These are phyloP conservation scores for Prosopis cineraria DNA, from an alignment of 306 rosid genomes.

Conservation along the genomic window DNA sequence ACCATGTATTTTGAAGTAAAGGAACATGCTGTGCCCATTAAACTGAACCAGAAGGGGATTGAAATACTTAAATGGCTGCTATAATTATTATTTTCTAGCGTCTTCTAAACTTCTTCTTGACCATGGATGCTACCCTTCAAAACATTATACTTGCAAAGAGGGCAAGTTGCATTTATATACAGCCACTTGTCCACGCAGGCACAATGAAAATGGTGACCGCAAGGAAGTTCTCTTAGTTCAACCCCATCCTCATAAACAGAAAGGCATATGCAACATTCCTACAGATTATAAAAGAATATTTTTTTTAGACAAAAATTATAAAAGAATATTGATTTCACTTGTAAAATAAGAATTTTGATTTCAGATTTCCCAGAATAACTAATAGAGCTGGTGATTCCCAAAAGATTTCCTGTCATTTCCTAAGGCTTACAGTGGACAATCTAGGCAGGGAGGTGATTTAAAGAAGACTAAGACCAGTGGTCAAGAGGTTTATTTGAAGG, in stretches of 20 bases:
- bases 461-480: no score
- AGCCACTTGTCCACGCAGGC: conserved; percentile 96
- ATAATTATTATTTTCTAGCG: conserved; percentile 27
- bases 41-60: conserved; percentile 35
- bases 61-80: conserved; percentile 29
- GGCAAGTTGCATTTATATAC: conserved; percentile 88
- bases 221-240: conserved; percentile 90
- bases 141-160: conserved; percentile 93
- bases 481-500: no score
- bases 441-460: no score
- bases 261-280: conserved; percentile 99
- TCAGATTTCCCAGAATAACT: conserved; percentile 14
- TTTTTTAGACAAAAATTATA: no score
- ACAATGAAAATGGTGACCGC: conserved; percentile 95
- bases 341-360: no score
- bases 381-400: no score
- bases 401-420: no score
- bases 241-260: conserved; percentile 84
- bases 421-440: no score
- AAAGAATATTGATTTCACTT: no score
- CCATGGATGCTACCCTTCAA: conserved; percentile 66
- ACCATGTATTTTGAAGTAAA: conserved; percentile 30
- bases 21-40: conserved; percentile 38
- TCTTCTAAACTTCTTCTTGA: conserved; percentile 67
- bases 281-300: conserved; percentile 22